These are phyloP conservation scores for Tetrahymena thermophila DNA, from an alignment of 73 alveolate genomes.

Conservation along the genomic window DNA sequence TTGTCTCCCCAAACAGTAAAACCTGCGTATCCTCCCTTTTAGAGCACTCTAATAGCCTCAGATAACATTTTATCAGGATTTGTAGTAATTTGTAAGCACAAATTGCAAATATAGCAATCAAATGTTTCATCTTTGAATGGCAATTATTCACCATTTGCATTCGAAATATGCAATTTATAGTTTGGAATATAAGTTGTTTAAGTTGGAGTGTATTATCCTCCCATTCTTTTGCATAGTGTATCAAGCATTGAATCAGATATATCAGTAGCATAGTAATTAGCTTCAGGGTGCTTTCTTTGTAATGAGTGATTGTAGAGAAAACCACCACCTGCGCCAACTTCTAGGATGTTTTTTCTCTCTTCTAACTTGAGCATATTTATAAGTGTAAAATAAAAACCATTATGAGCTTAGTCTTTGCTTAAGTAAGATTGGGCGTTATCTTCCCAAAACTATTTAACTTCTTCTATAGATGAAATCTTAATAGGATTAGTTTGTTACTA, in stretches of 20 bases:
- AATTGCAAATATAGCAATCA: slow-evolving; percentile 56
- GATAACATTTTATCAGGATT: slow-evolving; percentile 38
- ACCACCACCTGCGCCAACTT: background rate
- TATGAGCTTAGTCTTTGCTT: background rate
- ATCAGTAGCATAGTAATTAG: background rate
- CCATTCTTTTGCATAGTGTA: background rate
- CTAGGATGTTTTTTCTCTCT: background rate
- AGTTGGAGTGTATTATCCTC: background rate
- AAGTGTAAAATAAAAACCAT: background rate
- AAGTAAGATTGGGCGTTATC: background rate
- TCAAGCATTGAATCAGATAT: background rate
- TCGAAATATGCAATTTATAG: background rate
- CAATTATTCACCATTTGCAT: slow-evolving; percentile 46
- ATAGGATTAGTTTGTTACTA: background rate
- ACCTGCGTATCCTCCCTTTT: slow-evolving; percentile 49
- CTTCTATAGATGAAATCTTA: background rate
- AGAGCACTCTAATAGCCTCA: slow-evolving; percentile 55
- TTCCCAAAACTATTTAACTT: background rate
- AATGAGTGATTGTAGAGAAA: background rate
- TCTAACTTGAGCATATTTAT: background rate
- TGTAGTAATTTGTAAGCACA: slow-evolving; percentile 49
- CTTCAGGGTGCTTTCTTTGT: background rate
- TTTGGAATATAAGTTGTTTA: background rate
- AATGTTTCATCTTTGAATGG: slow-evolving; percentile 44
- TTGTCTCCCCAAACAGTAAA: slow-evolving; percentile 64